Base-by-base conservation (phyloP, 2,329 filamentous ascomycete species). In the Colletotrichum destructivum region DNA sequence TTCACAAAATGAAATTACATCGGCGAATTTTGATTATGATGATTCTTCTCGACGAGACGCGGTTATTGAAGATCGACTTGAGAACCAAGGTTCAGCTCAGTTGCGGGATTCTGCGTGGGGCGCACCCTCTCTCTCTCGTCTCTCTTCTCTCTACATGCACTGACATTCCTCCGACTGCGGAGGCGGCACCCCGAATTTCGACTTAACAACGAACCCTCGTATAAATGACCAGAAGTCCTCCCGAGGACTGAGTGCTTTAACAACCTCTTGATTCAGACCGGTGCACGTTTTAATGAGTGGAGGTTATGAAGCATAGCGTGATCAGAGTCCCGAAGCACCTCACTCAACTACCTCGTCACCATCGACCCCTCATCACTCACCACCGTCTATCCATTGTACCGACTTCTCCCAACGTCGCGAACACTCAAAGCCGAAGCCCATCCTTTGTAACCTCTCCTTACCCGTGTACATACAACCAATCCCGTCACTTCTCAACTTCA, bases 241-340 rank as follows among this genome's bases (percentile, higher is more conserved):
- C 23, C 16, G 5, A 44, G 15, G 35, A 21, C 7, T 12, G 23
- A 16, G 13, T 46, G 54, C 55, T 21, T 35, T 11, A 13, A 4
- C 26, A 3, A 38, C 21, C 16, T 2, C 21, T 21, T 16, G 15
- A 23, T 23, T 11, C 15, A 8, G 26, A 40, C 9, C 4, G 38
- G 6, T 56, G 35, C 40, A n/a, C 21, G 15, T 23, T 3, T 16
- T 12, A 2, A 7, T 13, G 2, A 44, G 7, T 18, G 21, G 6
- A 54, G 64, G 69, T 49, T n/a, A 72, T 69, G 69, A 72, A 64
- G 26, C 15, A 46, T 31, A 55, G 46, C 59, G 59, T 72, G 47
- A 47, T 40, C 18, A 60, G 15, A 23, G 35, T n/a, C 9, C 40
- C 23, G 6, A 57, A 57, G 12, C 54, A 26, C 66, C 13, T 64